These are phyloP conservation scores for Mrakia hoshinonis DNA, from an alignment of 768 basidiomycete species.

Conservation along the genomic window DNA sequence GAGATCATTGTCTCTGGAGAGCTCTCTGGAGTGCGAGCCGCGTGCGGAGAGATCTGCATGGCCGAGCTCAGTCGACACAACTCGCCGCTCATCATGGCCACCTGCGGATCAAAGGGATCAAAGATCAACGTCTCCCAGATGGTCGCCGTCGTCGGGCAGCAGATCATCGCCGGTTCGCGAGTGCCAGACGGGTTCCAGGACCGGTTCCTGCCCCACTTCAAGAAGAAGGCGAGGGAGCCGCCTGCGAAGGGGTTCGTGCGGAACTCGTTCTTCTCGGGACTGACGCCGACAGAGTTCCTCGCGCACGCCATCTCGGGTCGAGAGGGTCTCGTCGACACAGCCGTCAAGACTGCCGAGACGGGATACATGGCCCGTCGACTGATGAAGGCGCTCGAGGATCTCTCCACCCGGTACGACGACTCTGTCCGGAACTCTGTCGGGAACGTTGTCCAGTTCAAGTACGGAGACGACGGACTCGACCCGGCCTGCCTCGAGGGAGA, in stretches of 20 bases:
- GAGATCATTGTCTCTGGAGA: constrained; percentile 93
- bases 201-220: constrained; percentile 96
- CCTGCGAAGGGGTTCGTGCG: constrained; percentile 97
- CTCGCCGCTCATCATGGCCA: constrained; percentile 96
- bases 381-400: constrained; percentile 97
- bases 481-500: constrained; percentile 95
- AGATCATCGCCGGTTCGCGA: constrained; percentile 95
- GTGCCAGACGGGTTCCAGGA: constrained; percentile 99
- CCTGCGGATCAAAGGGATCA: constrained; percentile 98
- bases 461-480: constrained; percentile 94
- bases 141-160: constrained; percentile 99
- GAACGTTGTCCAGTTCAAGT: constrained; percentile 91
- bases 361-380: constrained; percentile 98
- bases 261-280: constrained; percentile 90
- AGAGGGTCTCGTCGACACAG: constrained; percentile 97
- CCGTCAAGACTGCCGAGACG: constrained; percentile 98
- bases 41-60: constrained; percentile 96
- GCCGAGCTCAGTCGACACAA: constrained; percentile 94
- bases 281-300: constrained; percentile 87
- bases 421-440: constrained; percentile 91
- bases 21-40: constrained; percentile 88
- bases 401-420: constrained; percentile 90
- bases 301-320: constrained; percentile 99
- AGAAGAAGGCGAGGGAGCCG: constrained; percentile 89
- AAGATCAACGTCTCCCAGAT: constrained; percentile 99